Evolutionary conservation across 306 rosid genomes (phyloP).

Genomic region (Acmispon strigosus): DNA sequence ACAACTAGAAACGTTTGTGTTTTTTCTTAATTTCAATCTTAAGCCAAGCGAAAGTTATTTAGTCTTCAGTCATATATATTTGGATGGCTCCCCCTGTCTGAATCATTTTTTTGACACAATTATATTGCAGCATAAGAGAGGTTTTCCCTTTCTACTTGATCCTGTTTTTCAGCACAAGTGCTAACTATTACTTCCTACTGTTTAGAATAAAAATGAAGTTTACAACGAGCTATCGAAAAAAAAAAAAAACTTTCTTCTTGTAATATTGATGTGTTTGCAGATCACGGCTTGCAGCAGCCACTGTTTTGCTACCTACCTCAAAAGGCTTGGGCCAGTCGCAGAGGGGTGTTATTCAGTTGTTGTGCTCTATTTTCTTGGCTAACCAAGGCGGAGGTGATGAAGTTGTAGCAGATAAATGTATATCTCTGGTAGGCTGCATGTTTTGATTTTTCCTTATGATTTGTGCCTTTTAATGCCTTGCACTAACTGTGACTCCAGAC

Average conservation of each 20-base stretch:
- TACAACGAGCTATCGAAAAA: no score
- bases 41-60: no score
- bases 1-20: background rate
- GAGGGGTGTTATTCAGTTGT: conserved; percentile 27
- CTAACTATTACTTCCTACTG: no score
- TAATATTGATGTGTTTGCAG: background rate
- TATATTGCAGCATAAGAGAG: no score
- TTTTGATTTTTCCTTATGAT: background rate
- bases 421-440: conserved; percentile 41
- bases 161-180: no score
- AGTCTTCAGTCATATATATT: no score
- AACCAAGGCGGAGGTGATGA: conserved; percentile 69
- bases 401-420: conserved; percentile 44
- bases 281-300: conserved; percentile 22
- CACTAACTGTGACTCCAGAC: no score
- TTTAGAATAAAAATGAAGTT: no score
- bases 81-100: no score
- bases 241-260: background rate
- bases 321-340: conserved; percentile 39
- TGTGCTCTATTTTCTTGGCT: conserved; percentile 85
- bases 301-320: conserved; percentile 23
- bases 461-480: no score
- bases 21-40: background rate
- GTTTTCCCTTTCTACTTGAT: no score
- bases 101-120: no score